Conservation (phyloP, 345 rosid genomes). For the Citrus inodora region DNA sequence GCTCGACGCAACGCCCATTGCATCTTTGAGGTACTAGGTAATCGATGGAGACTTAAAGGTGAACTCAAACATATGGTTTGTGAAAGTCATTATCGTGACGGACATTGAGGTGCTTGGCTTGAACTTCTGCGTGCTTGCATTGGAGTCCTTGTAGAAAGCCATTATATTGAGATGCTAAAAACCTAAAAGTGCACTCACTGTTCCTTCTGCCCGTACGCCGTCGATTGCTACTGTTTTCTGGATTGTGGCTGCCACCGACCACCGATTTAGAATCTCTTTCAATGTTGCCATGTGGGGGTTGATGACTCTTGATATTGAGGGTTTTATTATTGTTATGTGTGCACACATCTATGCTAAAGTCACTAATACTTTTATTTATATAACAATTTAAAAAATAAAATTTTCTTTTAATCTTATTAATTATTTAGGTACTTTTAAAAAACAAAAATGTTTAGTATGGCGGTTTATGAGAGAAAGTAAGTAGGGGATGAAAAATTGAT, state of each 20-base stretch:
- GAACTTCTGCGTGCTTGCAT: constrained; percentile 89
- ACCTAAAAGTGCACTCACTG: constrained; percentile 75
- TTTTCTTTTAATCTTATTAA: too few relatives aligned
- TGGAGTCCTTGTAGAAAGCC: constrained; percentile 95
- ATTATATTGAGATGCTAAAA: constrained; percentile 68
- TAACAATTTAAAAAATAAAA: too few relatives aligned
- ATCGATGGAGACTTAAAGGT: constrained; percentile 71
- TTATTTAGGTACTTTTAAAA: too few relatives aligned
- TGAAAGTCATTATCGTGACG: constrained; percentile 79
- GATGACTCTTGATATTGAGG: too few relatives aligned
- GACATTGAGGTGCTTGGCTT: constrained; percentile 82
- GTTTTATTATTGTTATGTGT: too few relatives aligned
- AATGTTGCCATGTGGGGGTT: constrained; percentile 35
- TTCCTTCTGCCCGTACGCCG: constrained; percentile 60
- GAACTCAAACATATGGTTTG: constrained; percentile 90
- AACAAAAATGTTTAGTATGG: too few relatives aligned
- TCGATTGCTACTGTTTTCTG: constrained; percentile 77
- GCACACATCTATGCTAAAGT: too few relatives aligned
- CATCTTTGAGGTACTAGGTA: constrained; percentile 86
- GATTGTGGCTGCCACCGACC: constrained; percentile 75
- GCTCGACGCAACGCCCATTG: constrained; percentile 71
- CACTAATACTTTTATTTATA: too few relatives aligned
- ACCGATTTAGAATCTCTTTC: constrained; percentile 52
- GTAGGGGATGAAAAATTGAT: too few relatives aligned
- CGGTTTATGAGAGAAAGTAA: too few relatives aligned